Percentiles rank a stretch among this genome's conserved stretches.
These are phyloP conservation scores for Trichoderma gracile DNA, from an alignment of 2,329 filamentous ascomycete species.

Conservation along the genomic window DNA sequence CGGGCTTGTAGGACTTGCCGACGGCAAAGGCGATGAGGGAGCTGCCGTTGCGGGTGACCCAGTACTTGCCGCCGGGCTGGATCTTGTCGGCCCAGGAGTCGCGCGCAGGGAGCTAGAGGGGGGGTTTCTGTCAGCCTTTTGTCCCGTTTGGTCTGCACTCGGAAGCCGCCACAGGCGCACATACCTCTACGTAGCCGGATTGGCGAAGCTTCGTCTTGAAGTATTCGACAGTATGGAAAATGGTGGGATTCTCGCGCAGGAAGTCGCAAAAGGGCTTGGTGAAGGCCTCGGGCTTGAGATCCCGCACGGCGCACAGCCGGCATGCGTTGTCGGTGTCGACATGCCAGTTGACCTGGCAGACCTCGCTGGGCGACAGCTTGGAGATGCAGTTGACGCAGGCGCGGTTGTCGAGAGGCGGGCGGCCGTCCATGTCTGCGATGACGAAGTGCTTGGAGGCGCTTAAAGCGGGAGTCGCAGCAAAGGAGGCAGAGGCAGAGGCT, in stretches of 20 bases:
- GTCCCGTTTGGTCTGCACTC: neutral
- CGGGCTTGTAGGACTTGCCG: conserved; percentile 76
- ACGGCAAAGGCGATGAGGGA: conserved; percentile 83
- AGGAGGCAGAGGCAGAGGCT: conserved; percentile 31
- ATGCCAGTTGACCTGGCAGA: conserved; percentile 38
- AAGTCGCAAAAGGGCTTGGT: conserved; percentile 85
- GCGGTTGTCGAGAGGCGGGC: conserved; percentile 38
- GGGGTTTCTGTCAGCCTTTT: neutral
- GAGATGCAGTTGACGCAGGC: conserved; percentile 45
- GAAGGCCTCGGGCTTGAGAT: conserved; percentile 61
- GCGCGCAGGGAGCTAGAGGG: conserved; percentile 67
- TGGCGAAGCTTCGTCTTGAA: conserved; percentile 72
- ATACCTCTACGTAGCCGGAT: conserved; percentile 71
- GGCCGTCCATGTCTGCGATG: conserved; percentile 44
- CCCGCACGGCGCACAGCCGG: conserved; percentile 40
- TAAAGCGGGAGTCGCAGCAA: conserved; percentile 34
- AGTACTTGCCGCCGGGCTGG: conserved; percentile 83
- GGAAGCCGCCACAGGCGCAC: conserved; percentile 28
- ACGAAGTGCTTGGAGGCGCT: conserved; percentile 49
- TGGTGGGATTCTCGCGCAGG: conserved; percentile 84
- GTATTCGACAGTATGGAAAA: conserved; percentile 85
- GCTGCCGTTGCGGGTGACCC: conserved; percentile 79
- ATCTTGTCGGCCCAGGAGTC: conserved; percentile 74
- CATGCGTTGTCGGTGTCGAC: conserved; percentile 35
- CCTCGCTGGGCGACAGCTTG: conserved; percentile 35